Conservation (phyloP, 306 rosid species). For the Pueraria montana region DNA sequence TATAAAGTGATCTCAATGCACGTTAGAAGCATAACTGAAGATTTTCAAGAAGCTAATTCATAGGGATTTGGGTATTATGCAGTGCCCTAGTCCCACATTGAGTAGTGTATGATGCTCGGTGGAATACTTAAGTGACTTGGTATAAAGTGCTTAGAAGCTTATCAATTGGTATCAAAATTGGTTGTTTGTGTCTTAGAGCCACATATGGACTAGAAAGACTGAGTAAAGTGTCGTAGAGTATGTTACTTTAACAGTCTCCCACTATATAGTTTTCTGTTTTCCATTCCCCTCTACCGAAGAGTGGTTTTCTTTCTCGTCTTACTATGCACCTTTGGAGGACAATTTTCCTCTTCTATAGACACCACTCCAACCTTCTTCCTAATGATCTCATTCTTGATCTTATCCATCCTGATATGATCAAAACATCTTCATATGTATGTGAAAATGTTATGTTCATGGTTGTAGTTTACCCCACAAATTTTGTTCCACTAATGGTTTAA, state of each 20-base stretch:
- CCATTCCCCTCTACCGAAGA: not conserved
- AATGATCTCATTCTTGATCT: not conserved
- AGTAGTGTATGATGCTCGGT: not conserved
- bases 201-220: not conserved
- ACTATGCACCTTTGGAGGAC: not conserved
- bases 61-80: not conserved
- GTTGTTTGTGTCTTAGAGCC: not conserved
- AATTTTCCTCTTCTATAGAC: not conserved
- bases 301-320: not conserved
- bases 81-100: not conserved
- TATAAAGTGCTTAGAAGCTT: not conserved
- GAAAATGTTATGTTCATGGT: not conserved
- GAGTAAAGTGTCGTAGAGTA: too few relatives aligned
- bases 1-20: not conserved
- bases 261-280: too few relatives aligned
- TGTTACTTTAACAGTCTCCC: too few relatives aligned
- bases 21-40: conserved; percentile 8
- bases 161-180: not conserved
- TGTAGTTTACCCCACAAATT: not conserved
- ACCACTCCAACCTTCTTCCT: not conserved
- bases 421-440: not conserved
- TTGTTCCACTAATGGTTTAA: not conserved
- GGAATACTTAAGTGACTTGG: not conserved
- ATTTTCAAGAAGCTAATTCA: not conserved
- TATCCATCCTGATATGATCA: not conserved